Conservation (phyloP, 2,329 filamentous ascomycete species). For the Podosphaera aphanis region DNA sequence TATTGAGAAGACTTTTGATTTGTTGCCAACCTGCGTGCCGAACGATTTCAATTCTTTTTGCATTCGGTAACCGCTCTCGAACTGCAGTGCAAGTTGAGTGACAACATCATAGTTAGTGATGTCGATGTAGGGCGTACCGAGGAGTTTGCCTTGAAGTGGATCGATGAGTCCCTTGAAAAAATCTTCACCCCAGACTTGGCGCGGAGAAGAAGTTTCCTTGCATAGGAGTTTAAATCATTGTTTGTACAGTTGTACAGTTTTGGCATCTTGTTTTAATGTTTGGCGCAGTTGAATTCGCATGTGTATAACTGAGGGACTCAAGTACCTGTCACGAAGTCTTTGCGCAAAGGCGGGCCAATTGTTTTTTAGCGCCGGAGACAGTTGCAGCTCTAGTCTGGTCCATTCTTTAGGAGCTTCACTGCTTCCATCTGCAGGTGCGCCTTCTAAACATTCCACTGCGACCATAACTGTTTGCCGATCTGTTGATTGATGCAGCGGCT, state of each 20-base stretch:
- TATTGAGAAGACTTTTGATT: too few species aligned
- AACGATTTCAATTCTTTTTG: not conserved
- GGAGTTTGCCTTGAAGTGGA: not conserved
- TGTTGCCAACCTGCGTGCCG: too few species aligned
- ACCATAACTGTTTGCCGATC: not conserved
- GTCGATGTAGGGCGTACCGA: not conserved
- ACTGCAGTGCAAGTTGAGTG: not conserved
- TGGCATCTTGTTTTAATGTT: not conserved
- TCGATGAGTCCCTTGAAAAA: not conserved
- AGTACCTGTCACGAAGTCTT: not conserved
- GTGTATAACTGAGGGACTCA: not conserved
- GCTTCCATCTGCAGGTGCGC: not conserved
- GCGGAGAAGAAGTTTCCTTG: not conserved
- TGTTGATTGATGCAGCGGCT: not conserved
- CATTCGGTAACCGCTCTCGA: not conserved
- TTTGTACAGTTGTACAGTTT: not conserved
- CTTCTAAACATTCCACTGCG: not conserved
- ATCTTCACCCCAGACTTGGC: too few species aligned
- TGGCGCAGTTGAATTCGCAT: not conserved
- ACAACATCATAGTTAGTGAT: not conserved
- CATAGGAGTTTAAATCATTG: not conserved
- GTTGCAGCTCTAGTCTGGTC: not conserved
- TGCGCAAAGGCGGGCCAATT: not conserved
- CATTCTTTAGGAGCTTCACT: not conserved
- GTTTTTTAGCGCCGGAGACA: not conserved